Percentiles rank a stretch among this genome's conserved stretches.
Evolutionary conservation across 768 basidiomycete species (phyloP).

Genomic region (Mycena vitilis): DNA sequence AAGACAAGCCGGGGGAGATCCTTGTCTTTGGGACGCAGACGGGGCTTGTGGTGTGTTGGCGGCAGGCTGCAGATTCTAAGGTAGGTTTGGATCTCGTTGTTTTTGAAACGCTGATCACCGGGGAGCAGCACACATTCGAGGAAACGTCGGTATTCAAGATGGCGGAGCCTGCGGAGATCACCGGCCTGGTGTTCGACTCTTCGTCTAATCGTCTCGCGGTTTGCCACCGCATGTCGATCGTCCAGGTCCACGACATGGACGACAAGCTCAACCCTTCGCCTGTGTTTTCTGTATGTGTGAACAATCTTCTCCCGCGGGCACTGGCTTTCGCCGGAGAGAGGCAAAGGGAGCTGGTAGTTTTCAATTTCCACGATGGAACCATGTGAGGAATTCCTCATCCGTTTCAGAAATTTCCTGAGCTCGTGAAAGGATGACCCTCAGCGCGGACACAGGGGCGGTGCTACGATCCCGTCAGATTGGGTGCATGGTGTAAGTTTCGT

Average conservation of each 20-base stretch:
- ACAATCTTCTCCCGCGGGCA: not conserved
- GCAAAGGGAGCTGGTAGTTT: not conserved
- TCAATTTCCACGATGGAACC: too few species aligned
- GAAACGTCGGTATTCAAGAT: slow-evolving; percentile 25
- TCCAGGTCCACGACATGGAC: slow-evolving; percentile 31
- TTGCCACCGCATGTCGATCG: slow-evolving; percentile 20
- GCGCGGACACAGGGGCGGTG: not conserved
- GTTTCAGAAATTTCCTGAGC: too few species aligned
- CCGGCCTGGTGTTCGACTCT: slow-evolving; percentile 34
- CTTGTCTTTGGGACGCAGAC: slow-evolving; percentile 28
- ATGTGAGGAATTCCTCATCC: too few species aligned
- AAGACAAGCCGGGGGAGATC: slow-evolving; percentile 27
- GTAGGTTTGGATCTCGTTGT: not conserved
- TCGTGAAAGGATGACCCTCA: too few species aligned
- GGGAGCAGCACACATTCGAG: slow-evolving; percentile 19
- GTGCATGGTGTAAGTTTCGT: slow-evolving; percentile 23
- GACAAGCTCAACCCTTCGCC: not conserved
- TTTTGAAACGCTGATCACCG: not conserved
- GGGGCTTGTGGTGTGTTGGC: slow-evolving; percentile 27
- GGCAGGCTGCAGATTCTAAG: not conserved
- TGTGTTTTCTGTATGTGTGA: not conserved
- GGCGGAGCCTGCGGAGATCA: slow-evolving; percentile 29
- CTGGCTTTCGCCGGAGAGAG: not conserved
- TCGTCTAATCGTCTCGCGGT: slow-evolving; percentile 33
- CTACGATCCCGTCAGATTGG: slow-evolving; percentile 12